Evolutionary conservation across 805 yeast species (phyloP).

Genomic region (Teunomyces kruisii): DNA sequence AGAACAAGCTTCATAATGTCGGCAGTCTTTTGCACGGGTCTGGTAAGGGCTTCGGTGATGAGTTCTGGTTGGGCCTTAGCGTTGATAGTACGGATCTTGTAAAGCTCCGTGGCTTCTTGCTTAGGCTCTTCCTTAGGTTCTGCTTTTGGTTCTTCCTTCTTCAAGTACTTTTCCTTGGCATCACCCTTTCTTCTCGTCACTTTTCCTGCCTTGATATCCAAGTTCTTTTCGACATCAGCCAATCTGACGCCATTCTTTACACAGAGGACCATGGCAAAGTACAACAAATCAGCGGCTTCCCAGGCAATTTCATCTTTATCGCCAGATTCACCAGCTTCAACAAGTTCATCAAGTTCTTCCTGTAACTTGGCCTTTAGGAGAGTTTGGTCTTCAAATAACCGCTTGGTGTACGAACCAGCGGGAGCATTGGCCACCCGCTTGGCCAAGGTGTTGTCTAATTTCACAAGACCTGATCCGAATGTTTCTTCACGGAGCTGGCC

Average conservation of each 20-base stretch:
- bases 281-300: slow-evolving; percentile 92
- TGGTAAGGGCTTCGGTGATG: slow-evolving; percentile 64
- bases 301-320: slow-evolving; percentile 64
- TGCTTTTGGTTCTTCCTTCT: slow-evolving; percentile 18
- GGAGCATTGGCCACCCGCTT: slow-evolving; percentile 72
- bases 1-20: slow-evolving; percentile 90
- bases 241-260: slow-evolving; percentile 73
- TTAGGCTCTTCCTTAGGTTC: slow-evolving; percentile 10
- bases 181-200: slow-evolving; percentile 94
- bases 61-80: slow-evolving; percentile 37
- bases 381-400: slow-evolving; percentile 76
- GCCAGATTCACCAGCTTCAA: slow-evolving; percentile 62
- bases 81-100: slow-evolving; percentile 52
- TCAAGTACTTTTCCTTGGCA: slow-evolving; percentile 79
- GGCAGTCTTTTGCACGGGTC: slow-evolving; percentile 95
- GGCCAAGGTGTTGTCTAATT: slow-evolving; percentile 64
- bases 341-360: slow-evolving; percentile 95
- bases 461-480: slow-evolving; percentile 59
- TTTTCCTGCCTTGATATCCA: slow-evolving; percentile 79
- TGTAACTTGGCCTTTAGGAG: slow-evolving; percentile 82
- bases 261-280: slow-evolving; percentile 55
- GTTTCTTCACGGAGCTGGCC: slow-evolving; percentile 45
- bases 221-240: slow-evolving; percentile 78
- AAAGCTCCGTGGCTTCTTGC: slow-evolving; percentile 31
- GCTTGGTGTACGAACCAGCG: slow-evolving; percentile 89